Evolutionary conservation across 257 asterid species (phyloP).

Genomic region (Nicotiana tomentosiformis): DNA sequence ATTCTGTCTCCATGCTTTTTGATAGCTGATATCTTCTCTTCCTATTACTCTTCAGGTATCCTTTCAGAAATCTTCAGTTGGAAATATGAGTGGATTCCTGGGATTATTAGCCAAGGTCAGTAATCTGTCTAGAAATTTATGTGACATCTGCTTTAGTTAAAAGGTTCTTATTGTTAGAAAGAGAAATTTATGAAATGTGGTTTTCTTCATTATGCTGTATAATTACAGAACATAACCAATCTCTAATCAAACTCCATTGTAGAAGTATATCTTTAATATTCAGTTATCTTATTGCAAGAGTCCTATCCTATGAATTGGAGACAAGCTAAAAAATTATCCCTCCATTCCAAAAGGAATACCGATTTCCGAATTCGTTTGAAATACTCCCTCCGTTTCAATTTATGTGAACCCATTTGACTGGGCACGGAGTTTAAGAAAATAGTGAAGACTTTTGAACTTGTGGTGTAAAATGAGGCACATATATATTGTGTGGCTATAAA

Average conservation of each 20-base stretch:
- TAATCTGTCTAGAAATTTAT: neutral
- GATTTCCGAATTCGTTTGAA: neutral
- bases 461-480: no score
- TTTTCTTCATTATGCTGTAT: neutral
- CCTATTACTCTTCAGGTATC: conserved; percentile 44
- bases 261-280: neutral
- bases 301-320: neutral
- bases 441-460: no score
- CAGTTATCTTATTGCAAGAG: neutral
- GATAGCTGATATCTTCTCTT: conserved; percentile 12
- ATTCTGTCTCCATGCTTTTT: neutral
- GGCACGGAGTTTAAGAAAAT: no score
- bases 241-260: neutral
- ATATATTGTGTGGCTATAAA: no score
- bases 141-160: neutral
- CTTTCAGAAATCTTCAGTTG: conserved; percentile 43
- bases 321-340: neutral
- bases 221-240: neutral
- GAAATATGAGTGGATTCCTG: conserved; percentile 34
- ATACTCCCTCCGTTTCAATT: no score
- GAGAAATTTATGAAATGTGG: no score
- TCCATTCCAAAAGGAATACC: neutral
- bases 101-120: conserved; percentile 67
- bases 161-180: no score
- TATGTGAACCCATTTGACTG: no score